These are phyloP conservation scores for Elsinoe arachidis DNA, from an alignment of 2,329 filamentous ascomycete species.

Conservation along the genomic window DNA sequence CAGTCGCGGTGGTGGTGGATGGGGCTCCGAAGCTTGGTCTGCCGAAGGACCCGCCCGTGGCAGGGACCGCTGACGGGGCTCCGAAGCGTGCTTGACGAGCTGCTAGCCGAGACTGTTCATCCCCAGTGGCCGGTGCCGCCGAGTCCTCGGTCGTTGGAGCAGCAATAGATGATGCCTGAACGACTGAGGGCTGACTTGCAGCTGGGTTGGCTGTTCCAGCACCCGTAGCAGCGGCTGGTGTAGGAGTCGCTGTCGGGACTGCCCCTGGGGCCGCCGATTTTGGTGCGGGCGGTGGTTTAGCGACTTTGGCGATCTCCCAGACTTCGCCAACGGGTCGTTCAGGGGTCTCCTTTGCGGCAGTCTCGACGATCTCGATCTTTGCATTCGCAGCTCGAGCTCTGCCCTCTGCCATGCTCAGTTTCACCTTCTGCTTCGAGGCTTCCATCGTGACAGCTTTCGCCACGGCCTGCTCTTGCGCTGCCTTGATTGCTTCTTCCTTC, in stretches of 20 bases:
- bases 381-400: conserved; percentile 62
- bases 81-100: conserved; percentile 23
- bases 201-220: background rate
- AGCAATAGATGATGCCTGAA: background rate
- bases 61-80: conserved; percentile 5
- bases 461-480: conserved; percentile 23
- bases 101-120: conserved; percentile 19
- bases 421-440: conserved; percentile 46
- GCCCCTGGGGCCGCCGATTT: conserved; percentile 16
- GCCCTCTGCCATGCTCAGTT: conserved; percentile 42
- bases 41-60: conserved; percentile 17
- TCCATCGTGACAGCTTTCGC: conserved; percentile 22
- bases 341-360: conserved; percentile 76
- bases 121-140: background rate
- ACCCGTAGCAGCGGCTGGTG: background rate
- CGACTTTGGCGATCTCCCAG: conserved; percentile 68
- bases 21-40: conserved; percentile 17
- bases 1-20: conserved; percentile 15
- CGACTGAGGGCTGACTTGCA: background rate
- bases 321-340: conserved; percentile 76
- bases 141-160: conserved; percentile 9
- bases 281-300: conserved; percentile 28
- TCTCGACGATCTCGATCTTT: conserved; percentile 70
- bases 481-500: conserved; percentile 16
- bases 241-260: conserved; percentile 15